Evolutionary conservation across 208 protist species (phyloP), one percentile per base, ranked within the genome.

Genomic region (Trypanosoma caninum): DNA sequence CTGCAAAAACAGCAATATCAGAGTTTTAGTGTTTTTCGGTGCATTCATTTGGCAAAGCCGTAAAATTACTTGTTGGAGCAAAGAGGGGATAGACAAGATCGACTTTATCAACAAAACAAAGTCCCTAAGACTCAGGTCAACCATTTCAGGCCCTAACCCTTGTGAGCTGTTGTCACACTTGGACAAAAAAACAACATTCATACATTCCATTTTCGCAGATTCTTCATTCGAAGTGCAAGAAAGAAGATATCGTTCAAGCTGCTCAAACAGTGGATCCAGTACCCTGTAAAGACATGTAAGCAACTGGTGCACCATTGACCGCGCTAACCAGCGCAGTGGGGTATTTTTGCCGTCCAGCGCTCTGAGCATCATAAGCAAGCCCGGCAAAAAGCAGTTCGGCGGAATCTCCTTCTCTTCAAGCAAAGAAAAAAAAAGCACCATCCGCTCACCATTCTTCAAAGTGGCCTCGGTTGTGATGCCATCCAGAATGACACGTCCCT

Each of bases 331-430:
- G n/a, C 65, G 54, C 38, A 53, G 20, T 2, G 40, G 23, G 4
- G 34, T 18, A 31, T 64, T 42, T 16, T 53, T 51, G 38, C 41
- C 2, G 2, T 33, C n/a, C 30, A 63, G 33, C 0, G 67, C 59
- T 14, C 41, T 20, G 11, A 73, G 30, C 28, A 73, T 51, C 59
- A 67, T 67, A 27, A 66, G 41, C 2, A 66, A 48, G 3, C 37
- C 67, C 13, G 55, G 59, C 0, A 53, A 14, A 46, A 73, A 73
- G 9, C 54, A 27, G 28, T 61, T 40, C 31, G 27, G 7, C 46
- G 58, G 4, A 20, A 52, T 10, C 13, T 58, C 50, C 6, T 33
- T n/a, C 22, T 73, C 59, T 16, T 51, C 59, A 16, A 67, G 20
- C 18, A 54, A 27, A 31, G 14, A 35, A 31, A 73, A 73, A 5